Conservation (phyloP, 225 moss, liverwort and hornwort species). For the Physcomitrium patens region DNA sequence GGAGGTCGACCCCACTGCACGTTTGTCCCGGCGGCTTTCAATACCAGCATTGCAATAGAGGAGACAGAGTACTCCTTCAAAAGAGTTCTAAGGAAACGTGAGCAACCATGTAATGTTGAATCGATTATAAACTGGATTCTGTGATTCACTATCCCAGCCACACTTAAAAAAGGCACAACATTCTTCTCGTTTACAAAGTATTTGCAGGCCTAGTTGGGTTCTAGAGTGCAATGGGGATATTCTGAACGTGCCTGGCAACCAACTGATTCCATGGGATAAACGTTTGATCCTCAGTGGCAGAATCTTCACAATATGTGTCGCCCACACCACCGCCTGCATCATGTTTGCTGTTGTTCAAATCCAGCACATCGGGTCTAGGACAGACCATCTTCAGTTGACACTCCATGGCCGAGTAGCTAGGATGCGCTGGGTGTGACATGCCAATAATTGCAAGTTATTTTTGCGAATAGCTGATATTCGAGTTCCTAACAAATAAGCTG, state of each 20-base stretch:
- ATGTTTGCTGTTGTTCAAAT: constrained; percentile 26
- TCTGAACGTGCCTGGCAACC: constrained; percentile 30
- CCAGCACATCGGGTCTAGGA: constrained; percentile 37
- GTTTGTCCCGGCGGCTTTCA: neutral
- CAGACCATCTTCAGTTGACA: constrained; percentile 28
- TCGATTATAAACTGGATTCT: too few species aligned
- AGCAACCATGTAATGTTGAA: neutral
- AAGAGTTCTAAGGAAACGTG: neutral
- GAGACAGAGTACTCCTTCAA: neutral
- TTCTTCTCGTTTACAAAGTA: too few species aligned
- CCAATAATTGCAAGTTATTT: neutral
- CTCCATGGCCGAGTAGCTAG: constrained; percentile 24
- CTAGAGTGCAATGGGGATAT: neutral
- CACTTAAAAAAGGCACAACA: too few species aligned
- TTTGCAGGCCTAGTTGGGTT: neutral
- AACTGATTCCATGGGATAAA: constrained; percentile 38
- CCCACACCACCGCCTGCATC: constrained; percentile 37
- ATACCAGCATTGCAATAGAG: too few species aligned
- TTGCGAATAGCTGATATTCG: constrained; percentile 14
- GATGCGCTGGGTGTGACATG: constrained; percentile 4
- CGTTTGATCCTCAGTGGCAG: constrained; percentile 28
- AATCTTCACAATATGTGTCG: constrained; percentile 40
- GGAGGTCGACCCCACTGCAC: constrained; percentile 69
- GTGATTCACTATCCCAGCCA: too few species aligned
- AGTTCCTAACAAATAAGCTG: neutral